These are phyloP conservation scores for Lineolata rhizophorae DNA, from an alignment of 495 filamentous ascomycete genomes.

Conservation along the genomic window DNA sequence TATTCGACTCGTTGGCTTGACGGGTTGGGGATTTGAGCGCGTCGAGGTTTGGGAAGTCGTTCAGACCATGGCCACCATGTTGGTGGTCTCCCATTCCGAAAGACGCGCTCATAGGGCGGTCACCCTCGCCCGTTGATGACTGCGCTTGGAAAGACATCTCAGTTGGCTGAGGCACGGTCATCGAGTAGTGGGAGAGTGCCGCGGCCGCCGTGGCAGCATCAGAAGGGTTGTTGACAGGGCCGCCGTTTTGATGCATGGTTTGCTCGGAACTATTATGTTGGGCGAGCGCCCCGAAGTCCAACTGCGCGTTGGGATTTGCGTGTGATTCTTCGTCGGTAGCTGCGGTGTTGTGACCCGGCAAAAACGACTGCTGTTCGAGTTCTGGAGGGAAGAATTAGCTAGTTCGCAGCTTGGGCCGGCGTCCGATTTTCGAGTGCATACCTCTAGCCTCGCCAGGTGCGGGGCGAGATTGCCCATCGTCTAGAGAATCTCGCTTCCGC, in stretches of 20 bases:
- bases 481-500: constrained; percentile 18
- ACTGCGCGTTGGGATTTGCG: no score
- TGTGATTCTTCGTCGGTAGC: no score
- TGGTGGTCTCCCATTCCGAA: constrained; percentile 20
- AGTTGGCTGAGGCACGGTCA: constrained; percentile 49
- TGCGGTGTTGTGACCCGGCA: constrained; percentile 6
- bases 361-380: constrained; percentile 11
- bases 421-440: no score
- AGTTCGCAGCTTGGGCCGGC: constrained; percentile 9
- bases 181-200: constrained; percentile 42
- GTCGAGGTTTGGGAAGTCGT: no score
- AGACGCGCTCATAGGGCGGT: constrained; percentile 4
- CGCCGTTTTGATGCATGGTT: no score
- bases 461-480: constrained; percentile 10
- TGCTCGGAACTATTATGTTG: no score
- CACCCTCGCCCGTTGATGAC: constrained; percentile 10
- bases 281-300: constrained; percentile 7
- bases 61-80: no score
- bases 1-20: constrained; percentile 5
- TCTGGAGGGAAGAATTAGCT: constrained; percentile 7
- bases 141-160: constrained; percentile 38
- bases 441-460: constrained; percentile 12
- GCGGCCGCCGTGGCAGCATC: constrained; percentile 38
- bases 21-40: constrained; percentile 6
- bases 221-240: constrained; percentile 8